A percentile compares a stretch with the other conserved stretches of the same genome.
phyloP scores from a whole-genome alignment of 371 early-diverging fungal genomes.

The Conidiobolus coronatus region DNA sequence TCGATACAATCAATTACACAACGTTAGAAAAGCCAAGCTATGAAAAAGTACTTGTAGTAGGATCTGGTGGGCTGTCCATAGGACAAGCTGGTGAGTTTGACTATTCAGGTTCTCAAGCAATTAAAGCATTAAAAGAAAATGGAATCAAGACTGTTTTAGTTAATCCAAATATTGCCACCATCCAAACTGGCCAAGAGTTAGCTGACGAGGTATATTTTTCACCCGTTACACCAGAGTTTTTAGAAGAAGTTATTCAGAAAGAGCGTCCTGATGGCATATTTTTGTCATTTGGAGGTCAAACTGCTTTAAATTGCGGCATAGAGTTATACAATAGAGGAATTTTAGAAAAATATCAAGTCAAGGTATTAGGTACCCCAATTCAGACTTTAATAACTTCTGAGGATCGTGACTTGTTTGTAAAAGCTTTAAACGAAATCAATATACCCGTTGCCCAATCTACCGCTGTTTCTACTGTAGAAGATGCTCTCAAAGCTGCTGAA shows the following conservation, averaged over 20 bases:
- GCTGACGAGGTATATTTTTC: conserved; percentile 91
- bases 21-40: conserved; percentile 14
- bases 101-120: conserved; percentile 73
- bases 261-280: conserved; percentile 90
- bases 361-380: conserved; percentile 83
- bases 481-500: conserved; percentile 59
- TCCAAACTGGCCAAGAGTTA: conserved; percentile 81
- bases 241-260: conserved; percentile 75
- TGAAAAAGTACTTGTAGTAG: conserved; percentile 80
- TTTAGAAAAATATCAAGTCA: conserved; percentile 61
- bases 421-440: conserved; percentile 55
- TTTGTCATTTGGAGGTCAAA: conserved; percentile 89
- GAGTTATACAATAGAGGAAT: conserved; percentile 55
- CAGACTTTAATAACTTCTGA: conserved; percentile 75
- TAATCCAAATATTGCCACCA: conserved; percentile 94
- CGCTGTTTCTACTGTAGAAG: conserved; percentile 51
- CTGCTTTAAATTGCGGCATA: conserved; percentile 83
- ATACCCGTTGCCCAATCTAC: conserved; percentile 65
- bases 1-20: background rate
- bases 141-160: conserved; percentile 78
- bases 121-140: conserved; percentile 90
- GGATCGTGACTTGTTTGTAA: conserved; percentile 86
- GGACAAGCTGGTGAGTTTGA: conserved; percentile 98
- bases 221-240: conserved; percentile 79
- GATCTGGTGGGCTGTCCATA: conserved; percentile 87